Evolutionary conservation across 148 eudicot species (phyloP).

Genomic region (Silene uniflora): DNA sequence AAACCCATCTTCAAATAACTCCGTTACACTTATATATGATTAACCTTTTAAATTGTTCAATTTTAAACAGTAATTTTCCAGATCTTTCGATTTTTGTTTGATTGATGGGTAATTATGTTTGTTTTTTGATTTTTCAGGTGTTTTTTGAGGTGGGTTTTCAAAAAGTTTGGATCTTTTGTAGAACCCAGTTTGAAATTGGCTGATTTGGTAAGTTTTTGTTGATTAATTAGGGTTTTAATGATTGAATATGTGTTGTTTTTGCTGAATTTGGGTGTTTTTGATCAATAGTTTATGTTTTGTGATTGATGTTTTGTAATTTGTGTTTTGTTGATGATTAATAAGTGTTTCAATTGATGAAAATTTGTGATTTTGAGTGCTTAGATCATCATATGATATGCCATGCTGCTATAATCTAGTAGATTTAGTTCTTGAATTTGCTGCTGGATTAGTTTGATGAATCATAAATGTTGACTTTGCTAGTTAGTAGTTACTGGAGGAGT

Average conservation of each 20-base stretch:
- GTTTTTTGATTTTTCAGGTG: constrained; percentile 24
- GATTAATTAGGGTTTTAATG: neutral
- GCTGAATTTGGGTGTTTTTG: neutral
- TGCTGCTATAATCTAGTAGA: neutral
- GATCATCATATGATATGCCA: neutral
- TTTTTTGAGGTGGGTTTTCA: constrained; percentile 19
- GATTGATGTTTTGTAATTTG: too few species aligned
- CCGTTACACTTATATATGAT: neutral
- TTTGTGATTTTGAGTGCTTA: constrained; percentile 4
- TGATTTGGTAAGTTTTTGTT: constrained; percentile 8
- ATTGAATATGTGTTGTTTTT: constrained; percentile 7
- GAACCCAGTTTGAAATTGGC: constrained; percentile 18
- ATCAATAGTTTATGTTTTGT: neutral
- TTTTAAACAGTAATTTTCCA: neutral
- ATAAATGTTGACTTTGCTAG: neutral
- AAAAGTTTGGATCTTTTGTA: constrained; percentile 14
- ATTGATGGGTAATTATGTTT: constrained; percentile 23
- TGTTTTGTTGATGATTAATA: neutral
- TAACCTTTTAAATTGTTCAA: neutral
- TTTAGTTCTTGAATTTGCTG: neutral
- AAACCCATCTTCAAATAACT: neutral
- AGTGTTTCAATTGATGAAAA: constrained; percentile 5
- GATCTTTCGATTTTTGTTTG: constrained; percentile 2
- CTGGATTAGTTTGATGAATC: neutral
- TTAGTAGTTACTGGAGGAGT: neutral